Base-by-base conservation (phyloP, 1,284 basidiomycete species). In the Fomes fomentarius region DNA sequence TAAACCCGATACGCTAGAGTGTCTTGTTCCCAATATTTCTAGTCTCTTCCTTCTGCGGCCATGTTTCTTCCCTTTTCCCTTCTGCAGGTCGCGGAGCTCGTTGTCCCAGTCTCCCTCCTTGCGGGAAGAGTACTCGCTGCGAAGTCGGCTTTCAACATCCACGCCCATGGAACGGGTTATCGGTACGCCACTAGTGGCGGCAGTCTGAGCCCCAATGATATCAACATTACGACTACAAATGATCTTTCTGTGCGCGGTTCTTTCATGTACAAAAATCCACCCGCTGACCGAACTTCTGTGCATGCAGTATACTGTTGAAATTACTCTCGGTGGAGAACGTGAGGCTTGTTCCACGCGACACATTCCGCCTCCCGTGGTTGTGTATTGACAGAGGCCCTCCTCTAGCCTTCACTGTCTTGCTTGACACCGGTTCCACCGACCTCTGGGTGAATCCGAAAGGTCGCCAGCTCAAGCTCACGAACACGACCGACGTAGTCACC, bases 371-470 rank as follows among this genome's bases (percentile, higher is more conserved):
- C 7, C 14, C 6, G 5, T n/a, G n/a, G n/a, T n/a, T n/a, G 6
- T 4, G 21, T 11, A 4, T 35, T 54, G 17, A 43, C 19, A 11
- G 17, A 19, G 30, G 14, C 7, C 26, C 4, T 19, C 22, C 63
- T 4, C 66, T 70, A 56, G n/a, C 42, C 0, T 69, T 76, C 38
- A 67, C 70, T 44, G 59, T 78, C 42, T 63, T 75, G 19, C 66
- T 81, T 22, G 80, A 87, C 63, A 87, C 85, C 1, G 92, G 92
- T 1, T 93, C 91, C 0, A 79, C 89, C 5, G 91, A 93, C 68
- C 76, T 93, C 2, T 93, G 91, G 86, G 75, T 93, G 5, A 80
- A 81, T 2, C 74, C 76, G 24, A 65, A 70, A 0, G 42, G 62
- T 3, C 89, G 79, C 57, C 31, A 52, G 4, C 6, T 50, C 3